phyloP scores from a whole-genome alignment of 106 monocot species.

The Dioscorea zingiberensis region DNA sequence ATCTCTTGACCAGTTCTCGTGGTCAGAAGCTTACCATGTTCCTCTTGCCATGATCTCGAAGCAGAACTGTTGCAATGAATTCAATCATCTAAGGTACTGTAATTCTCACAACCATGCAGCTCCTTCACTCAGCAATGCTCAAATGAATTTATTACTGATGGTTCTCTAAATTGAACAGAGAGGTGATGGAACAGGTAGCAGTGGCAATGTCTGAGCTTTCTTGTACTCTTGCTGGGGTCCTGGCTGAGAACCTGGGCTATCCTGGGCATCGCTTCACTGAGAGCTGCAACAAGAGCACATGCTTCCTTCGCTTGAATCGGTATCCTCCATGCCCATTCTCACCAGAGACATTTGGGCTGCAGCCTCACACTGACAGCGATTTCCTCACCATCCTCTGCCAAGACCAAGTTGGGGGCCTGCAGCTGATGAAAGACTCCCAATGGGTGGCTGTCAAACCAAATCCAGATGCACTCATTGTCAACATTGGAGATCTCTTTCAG shows the following conservation, averaged over 20 bases:
- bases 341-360: slow-evolving; percentile 44
- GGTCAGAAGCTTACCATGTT: slow-evolving; percentile 92
- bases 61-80: slow-evolving; percentile 25
- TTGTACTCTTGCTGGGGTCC: slow-evolving; percentile 25
- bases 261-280: slow-evolving; percentile 18
- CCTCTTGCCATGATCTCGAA: slow-evolving; percentile 53
- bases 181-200: slow-evolving; percentile 52
- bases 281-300: slow-evolving; percentile 52
- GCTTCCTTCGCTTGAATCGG: slow-evolving; percentile 76
- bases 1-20: slow-evolving; percentile 61
- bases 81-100: slow-evolving; percentile 47
- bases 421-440: slow-evolving; percentile 63
- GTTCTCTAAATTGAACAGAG: slow-evolving; percentile 16
- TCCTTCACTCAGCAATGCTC: no score
- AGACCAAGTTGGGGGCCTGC: slow-evolving; percentile 79
- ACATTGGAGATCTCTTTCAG: slow-evolving; percentile 97
- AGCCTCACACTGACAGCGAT: slow-evolving; percentile 91
- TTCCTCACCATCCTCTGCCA: slow-evolving; percentile 86
- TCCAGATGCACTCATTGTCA: slow-evolving; percentile 71
- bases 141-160: no score
- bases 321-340: slow-evolving; percentile 81
- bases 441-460: slow-evolving; percentile 84
- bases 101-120: no score
- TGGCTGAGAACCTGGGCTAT: slow-evolving; percentile 54
- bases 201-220: slow-evolving; percentile 44